Percentiles rank a stretch among this genome's conserved stretches.
Conservation (phyloP, 2,329 filamentous ascomycete species). For the Triangularia verruculosa region DNA sequence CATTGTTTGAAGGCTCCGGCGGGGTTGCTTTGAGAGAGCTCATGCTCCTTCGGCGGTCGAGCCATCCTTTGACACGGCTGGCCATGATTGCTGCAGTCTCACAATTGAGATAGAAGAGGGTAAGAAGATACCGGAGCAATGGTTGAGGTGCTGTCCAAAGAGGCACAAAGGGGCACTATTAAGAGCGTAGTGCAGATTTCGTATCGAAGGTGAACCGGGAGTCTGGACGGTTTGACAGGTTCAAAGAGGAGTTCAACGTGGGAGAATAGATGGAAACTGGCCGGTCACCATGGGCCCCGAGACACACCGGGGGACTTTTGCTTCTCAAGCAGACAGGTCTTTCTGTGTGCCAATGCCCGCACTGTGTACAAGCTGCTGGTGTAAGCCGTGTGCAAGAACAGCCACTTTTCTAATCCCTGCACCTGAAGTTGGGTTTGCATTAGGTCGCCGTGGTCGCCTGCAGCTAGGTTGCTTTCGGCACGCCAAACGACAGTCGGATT, state of each 20-base stretch:
- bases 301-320: neutral
- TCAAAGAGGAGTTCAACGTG: neutral
- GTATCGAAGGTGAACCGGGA: neutral
- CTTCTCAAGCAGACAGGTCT: neutral
- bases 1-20: neutral
- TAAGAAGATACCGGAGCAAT: neutral
- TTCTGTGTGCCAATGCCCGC: neutral
- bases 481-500: neutral
- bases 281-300: neutral
- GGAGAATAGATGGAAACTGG: neutral
- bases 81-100: neutral
- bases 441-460: constrained; percentile 7
- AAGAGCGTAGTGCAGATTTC: neutral
- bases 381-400: constrained; percentile 13
- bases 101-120: neutral
- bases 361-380: constrained; percentile 13
- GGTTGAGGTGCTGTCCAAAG: neutral
- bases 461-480: neutral
- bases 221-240: neutral
- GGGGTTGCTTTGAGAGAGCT: neutral
- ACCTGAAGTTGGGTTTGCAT: constrained; percentile 9
- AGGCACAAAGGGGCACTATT: neutral
- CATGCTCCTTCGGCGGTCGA: neutral
- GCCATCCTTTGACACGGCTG: neutral
- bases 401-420: constrained; percentile 1